Base-by-base conservation (phyloP, 2,329 filamentous ascomycete species). In the Fusarium marasasianum region DNA sequence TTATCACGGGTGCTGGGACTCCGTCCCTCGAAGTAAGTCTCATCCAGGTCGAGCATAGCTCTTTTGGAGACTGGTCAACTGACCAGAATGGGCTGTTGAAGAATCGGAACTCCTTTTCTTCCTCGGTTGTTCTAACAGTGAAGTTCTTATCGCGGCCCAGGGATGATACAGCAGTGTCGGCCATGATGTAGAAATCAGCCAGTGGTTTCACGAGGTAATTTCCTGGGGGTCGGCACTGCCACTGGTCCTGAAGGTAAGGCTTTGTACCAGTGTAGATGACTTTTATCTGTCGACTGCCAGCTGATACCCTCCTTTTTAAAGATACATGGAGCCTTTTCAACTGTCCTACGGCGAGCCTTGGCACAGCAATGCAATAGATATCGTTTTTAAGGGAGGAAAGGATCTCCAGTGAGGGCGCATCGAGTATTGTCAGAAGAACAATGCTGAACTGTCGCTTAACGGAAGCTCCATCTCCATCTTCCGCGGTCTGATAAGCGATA, bases 311-410 rank as follows among this genome's bases (percentile, higher is more conserved):
- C 5, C 14, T 18, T 22, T 41, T 17, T 3, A 51, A 12, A 29
- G 24, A 8, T 12, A 12, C 18, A 8, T 55, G 4, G 1, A 55
- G 24, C 3, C 17, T 12, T 18, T 26, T 3, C 18, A 38, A 2
- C n/a, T 54, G 6, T 3, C 5, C n/a, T 37, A 3, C 1, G 5
- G 3, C 3, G 14, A 22, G 47, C 20, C 10, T 1, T n/a, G 14
- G 35, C 7, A 38, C 6, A 10, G 51, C 20, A 29, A 41, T 29
- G 2, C 5, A 18, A n/a, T 55, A 3, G 14, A 55, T 17, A 29
- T 29, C 11, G 1, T 6, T 1, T 3, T 2, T 29, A 5, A 54
- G 1, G 24, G 20, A 29, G 6, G 35, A 18, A 10, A 41, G 14
- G 24, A 29, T 18, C 11, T 29, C 14, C 14, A 55, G 35, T 41